Evolutionary conservation across 2,329 filamentous ascomycete genomes (phyloP).

Genomic region (Diaporthe destruens): DNA sequence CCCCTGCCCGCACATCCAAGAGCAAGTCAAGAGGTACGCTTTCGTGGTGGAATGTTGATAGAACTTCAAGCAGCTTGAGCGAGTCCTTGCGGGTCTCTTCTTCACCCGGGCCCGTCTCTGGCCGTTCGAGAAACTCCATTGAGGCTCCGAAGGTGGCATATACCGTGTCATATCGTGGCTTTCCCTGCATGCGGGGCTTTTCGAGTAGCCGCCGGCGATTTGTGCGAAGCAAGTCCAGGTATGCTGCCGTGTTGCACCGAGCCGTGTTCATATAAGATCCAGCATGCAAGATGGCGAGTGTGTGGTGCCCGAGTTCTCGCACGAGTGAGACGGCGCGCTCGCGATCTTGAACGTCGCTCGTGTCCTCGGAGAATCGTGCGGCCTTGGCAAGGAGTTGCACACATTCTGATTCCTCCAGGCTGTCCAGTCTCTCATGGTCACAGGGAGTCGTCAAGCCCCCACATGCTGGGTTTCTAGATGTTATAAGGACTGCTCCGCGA

Average conservation of each 20-base stretch:
- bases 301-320: not conserved
- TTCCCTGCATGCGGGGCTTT: not conserved
- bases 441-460: not conserved
- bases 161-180: not conserved
- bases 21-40: not conserved
- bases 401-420: not conserved
- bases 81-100: not conserved
- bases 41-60: not conserved
- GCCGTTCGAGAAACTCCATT: not conserved
- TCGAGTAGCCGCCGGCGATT: not conserved
- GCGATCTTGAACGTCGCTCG: too few relatives aligned
- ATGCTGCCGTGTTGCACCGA: not conserved
- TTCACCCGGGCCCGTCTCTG: not conserved
- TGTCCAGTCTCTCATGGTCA: not conserved
- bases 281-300: not conserved
- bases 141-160: constrained; percentile 5
- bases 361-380: not conserved
- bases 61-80: not conserved
- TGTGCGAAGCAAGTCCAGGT: not conserved
- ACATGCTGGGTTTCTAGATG: not conserved
- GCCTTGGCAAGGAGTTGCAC: not conserved
- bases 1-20: not conserved
- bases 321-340: not conserved
- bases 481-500: not conserved
- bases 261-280: not conserved